A percentile compares a stretch with the other conserved stretches of the same genome.
Conservation (phyloP, 345 rosid species). For the Salix caprea region DNA sequence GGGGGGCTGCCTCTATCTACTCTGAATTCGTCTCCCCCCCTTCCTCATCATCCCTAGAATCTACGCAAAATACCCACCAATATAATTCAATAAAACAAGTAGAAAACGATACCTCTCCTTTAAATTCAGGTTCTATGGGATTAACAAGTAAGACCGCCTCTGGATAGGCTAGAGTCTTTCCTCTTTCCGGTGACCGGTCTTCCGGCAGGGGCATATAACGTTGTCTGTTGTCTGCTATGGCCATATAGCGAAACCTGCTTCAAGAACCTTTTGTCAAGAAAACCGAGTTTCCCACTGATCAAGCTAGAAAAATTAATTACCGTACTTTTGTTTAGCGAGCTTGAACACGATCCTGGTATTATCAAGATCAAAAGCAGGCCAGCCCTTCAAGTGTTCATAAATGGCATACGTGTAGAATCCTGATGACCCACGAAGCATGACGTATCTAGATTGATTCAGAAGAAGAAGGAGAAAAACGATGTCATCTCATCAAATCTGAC, state of each 20-base stretch:
- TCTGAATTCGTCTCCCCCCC: no score
- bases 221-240: slow-evolving; percentile 16
- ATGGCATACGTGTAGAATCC: slow-evolving; percentile 22
- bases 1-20: no score
- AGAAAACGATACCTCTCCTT: slow-evolving; percentile 20
- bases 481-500: not conserved
- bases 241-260: slow-evolving; percentile 29
- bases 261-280: not conserved
- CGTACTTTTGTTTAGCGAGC: slow-evolving; percentile 12
- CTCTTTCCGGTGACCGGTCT: slow-evolving; percentile 15
- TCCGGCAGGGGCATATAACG: slow-evolving; percentile 26
- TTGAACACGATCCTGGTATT: slow-evolving; percentile 17
- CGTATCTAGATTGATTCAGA: slow-evolving; percentile 1
- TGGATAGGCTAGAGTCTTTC: slow-evolving; percentile 20
- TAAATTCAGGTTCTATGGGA: slow-evolving; percentile 22
- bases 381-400: slow-evolving; percentile 14
- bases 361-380: slow-evolving; percentile 14
- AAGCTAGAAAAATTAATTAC: not conserved
- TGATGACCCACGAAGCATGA: slow-evolving; percentile 18
- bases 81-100: not conserved
- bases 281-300: not conserved
- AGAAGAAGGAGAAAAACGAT: not conserved
- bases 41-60: no score
- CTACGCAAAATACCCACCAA: not conserved
- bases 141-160: slow-evolving; percentile 25